Evolutionary conservation across 2,329 filamentous ascomycete genomes (phyloP), one percentile per base, ranked within the genome.

Genomic region (Macrophomina pseudophaseolina): DNA sequence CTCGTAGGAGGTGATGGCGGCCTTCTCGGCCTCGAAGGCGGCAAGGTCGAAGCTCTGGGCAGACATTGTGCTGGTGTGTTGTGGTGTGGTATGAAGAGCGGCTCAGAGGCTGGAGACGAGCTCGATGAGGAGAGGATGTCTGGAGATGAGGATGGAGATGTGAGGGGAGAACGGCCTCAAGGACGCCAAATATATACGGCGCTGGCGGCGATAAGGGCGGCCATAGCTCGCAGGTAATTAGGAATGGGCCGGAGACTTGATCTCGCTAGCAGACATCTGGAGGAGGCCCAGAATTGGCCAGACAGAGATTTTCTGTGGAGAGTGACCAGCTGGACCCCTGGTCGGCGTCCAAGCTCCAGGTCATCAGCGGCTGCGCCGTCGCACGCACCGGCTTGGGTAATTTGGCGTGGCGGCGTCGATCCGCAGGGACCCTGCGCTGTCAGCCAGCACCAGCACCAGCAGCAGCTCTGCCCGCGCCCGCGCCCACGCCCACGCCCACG

Each of bases 91-190:
- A 12, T 44, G 18, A 9, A 30, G 48, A 32, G 42, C 1, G 35
- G 5, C 14, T 14, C 6, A 11, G 23, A 9, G 44, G 28, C 30
- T 35, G 46, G 23, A 30, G 32, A 83, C 82, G 28, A 80, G 80
- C 1, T 87, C 84, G 68, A 91, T 89, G 60, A 40, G 30, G 28
- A 98, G 83, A 9, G 95, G 94, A 54, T 94, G 90, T 88, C 96
- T 94, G 65, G 98, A 87, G 73, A 97, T 90, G 76, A 90, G 90
- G 72, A 98, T 95, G 80, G 97, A 98, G 54, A 98, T 82, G 16
- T 28, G 49, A 28, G 9, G 63, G 51, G 8, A n/a, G 63, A 16
- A 7, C n/a, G 62, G 12, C 23, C 51, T 53, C n/a, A 4, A 18
- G 14, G 58, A 14, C 16, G 23, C n/a, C 32, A 35, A 62, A 62